A percentile compares a stretch with the other conserved stretches of the same genome.
Evolutionary conservation across 2,329 filamentous ascomycete genomes (phyloP).

Genomic region (Thelonectria olida): DNA sequence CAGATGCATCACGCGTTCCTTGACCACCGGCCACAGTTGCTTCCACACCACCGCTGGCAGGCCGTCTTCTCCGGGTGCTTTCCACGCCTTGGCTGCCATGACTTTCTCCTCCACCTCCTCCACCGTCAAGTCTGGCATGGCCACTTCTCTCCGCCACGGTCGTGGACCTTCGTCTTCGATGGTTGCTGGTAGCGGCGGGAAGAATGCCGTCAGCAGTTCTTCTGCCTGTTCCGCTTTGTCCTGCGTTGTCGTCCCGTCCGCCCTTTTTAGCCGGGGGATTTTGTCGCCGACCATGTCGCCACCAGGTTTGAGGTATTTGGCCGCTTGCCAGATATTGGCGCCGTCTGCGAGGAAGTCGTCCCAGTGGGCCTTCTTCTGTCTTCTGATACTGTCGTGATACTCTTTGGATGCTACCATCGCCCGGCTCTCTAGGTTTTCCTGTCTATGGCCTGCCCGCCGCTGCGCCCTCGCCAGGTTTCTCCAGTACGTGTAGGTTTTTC

Average conservation of each 20-base stretch:
- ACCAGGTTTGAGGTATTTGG: constrained; percentile 33
- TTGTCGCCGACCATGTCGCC: not conserved
- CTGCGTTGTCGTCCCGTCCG: no score
- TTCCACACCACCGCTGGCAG: constrained; percentile 29
- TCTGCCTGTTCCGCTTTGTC: no score
- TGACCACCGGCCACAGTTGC: constrained; percentile 24
- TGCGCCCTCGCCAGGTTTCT: constrained; percentile 10
- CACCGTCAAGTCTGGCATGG: constrained; percentile 11
- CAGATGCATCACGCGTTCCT: constrained; percentile 22
- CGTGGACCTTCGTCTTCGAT: no score
- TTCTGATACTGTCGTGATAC: not conserved
- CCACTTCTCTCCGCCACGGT: not conserved
- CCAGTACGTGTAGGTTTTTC: constrained; percentile 23
- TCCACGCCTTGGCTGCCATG: constrained; percentile 28
- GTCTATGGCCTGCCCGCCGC: not conserved
- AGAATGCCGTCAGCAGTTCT: no score
- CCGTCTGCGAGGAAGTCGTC: not conserved
- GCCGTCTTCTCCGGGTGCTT: constrained; percentile 29
- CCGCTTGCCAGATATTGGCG: constrained; percentile 33
- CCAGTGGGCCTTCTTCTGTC: not conserved
- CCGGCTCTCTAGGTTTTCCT: not conserved
- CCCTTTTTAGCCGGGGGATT: no score
- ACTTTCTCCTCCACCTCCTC: constrained; percentile 12
- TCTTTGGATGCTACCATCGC: not conserved
- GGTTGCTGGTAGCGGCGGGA: no score